phyloP scores from a whole-genome alignment of 2,329 filamentous ascomycete genomes.

The Neobulgaria alba region DNA sequence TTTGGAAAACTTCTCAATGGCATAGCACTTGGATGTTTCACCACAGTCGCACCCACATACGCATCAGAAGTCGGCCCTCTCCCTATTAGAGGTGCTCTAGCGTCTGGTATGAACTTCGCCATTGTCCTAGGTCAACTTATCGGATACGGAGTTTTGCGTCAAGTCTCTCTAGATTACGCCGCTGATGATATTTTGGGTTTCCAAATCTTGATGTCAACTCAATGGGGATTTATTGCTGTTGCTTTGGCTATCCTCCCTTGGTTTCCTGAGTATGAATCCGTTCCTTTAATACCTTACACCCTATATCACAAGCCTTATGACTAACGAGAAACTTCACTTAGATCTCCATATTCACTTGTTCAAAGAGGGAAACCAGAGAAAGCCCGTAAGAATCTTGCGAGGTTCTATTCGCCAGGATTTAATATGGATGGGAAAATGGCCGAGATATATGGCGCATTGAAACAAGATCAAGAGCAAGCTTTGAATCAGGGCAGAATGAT shows the following conservation, averaged over 20 bases:
- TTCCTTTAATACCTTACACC: no score
- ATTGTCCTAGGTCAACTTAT: conserved; percentile 20
- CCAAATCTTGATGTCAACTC: conserved; percentile 38
- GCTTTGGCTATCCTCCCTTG: conserved; percentile 35
- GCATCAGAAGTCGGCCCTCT: conserved; percentile 18
- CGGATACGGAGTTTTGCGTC: conserved; percentile 17
- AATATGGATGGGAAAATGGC: conserved; percentile 12
- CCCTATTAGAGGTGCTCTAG: conserved; percentile 15
- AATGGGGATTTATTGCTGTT: conserved; percentile 41
- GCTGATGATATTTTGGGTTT: no score
- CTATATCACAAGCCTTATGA: no score
- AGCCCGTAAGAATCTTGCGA: conserved; percentile 9
- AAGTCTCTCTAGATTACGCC: conserved; percentile 24
- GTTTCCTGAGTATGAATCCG: conserved; percentile 41
- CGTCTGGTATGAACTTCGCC: conserved; percentile 18
- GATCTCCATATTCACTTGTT: conserved; percentile 41
- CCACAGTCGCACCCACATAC: conserved; percentile 30
- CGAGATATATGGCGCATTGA: no score
- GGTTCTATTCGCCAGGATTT: conserved; percentile 7
- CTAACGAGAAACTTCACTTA: no score
- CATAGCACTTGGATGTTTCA: conserved; percentile 42
- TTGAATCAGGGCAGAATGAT: no score
- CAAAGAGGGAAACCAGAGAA: conserved; percentile 10
- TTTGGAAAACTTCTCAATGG: conserved; percentile 40
- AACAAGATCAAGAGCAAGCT: no score